Base-by-base conservation (phyloP, 129 eudicot genomes). In the Flaveria brownii region DNA sequence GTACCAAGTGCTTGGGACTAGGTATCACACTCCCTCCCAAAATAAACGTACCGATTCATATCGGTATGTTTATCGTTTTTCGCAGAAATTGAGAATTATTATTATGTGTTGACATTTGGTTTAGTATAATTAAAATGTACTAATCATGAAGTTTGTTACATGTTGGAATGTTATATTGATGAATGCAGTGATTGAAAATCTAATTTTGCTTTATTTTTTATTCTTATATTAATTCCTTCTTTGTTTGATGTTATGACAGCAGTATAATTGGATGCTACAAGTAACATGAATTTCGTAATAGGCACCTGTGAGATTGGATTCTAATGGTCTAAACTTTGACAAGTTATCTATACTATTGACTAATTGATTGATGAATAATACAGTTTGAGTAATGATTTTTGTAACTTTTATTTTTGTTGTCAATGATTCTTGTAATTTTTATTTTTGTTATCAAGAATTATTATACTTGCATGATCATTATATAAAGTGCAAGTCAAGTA, bases 1-100 rank as follows among this genome's bases (percentile, higher is more conserved):
- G 81, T 80, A 61, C 85, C 85, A 0, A 81, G 85, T 81, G 85
- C 85, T 62, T 81, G 85, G 85, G 85, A 81, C 75, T 81, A 75
- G 68, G 8, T 36, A 49, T 49, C 70, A 26, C 13, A 13, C 17
- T 26, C 59, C n/a, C 67, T 45, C n/a, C 25, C 28, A n/a, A 61
- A 78, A 78, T 78, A 78, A 62, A 78, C 71, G 72, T 78, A 78
- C 82, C 71, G 82, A 78, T 70, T 41, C 46, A 77, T 47, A 49
- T 78, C 77, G 14, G 82, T 78, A 71, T 71, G 41, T 78, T 78
- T 78, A 78, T 78, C 82, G 71, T 78, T 78, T 78, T 78, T 78
- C 72, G 82, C 74, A 73, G 78, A 66, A 68, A 51, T 76, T 42
- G 16, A 50, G 45, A 60, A 76, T 63, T 17, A 77, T 78, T 78